Base-by-base conservation (phyloP, 306 rosid species). In the Malus orientalis region DNA sequence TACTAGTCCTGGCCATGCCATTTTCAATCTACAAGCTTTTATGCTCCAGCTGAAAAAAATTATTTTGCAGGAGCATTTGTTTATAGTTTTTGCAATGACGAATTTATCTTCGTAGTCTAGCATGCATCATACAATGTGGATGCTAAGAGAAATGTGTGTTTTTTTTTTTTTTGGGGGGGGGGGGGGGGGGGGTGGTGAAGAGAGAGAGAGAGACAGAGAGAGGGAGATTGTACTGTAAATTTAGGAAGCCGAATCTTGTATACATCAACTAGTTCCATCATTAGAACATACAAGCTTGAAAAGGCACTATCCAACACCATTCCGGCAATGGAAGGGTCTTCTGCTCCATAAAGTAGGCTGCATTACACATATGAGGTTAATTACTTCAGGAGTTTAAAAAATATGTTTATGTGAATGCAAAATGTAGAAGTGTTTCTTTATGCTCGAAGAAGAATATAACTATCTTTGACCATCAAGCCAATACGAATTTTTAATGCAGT, bases 251-350 rank as follows among this genome's bases (percentile, higher is more conserved):
- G 97, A 74, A 95, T 91, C 87, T 88, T 91, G 79, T 95, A 92
- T 67, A 91, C 93, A 88, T 95, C 98, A 75, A 88, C 97, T 8
- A 95, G 89, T 86, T 95, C 99, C 92, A 95, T 82, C 96, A 95
- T 91, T 72, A 95, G 91, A 85, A 79, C 83, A 81, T 95, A 95
- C 55, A 95, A 82, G 80, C 91, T 95, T 78, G 99, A 92, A 84
- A 95, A 95, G 87, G 97, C 99, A 84, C 99, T 95, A 80, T 95
- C 99, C 87, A 95, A 84, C 84, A 92, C 99, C 97, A 92, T 90
- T 86, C 99, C 99, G 77, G 96, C 86, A 74, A 95, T 78, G 77
- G 97, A 92, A 81, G 96, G 88, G 85, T 95, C 97, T 89, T 92
- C 98, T 40, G 99, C 99, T 82, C 99, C 99, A 88, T 92, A 92